phyloP scores from a whole-genome alignment of 2,329 filamentous ascomycete species.

The Akanthomyces uredinophilus region DNA sequence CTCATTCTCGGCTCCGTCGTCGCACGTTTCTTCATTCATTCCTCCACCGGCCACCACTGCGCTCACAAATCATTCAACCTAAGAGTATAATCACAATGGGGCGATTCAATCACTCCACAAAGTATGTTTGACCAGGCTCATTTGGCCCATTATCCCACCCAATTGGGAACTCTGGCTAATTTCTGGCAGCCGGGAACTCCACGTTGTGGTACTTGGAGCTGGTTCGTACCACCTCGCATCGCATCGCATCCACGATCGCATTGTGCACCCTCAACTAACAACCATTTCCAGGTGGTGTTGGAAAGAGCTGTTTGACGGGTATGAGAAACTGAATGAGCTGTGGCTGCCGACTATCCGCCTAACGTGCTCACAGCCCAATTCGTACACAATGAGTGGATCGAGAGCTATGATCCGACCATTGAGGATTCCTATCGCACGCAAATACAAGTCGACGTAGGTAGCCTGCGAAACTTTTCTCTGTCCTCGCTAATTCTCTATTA shows the following conservation, averaged over 20 bases:
- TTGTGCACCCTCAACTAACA: slow-evolving; percentile 13
- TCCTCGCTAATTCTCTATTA: slow-evolving; percentile 28
- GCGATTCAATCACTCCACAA: slow-evolving; percentile 13
- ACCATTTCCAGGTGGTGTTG: slow-evolving; percentile 65
- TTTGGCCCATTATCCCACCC: neutral
- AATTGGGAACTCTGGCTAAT: slow-evolving; percentile 17
- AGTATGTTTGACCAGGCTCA: neutral
- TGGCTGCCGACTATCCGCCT: neutral
- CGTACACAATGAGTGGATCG: slow-evolving; percentile 91
- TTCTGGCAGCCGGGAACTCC: slow-evolving; percentile 62
- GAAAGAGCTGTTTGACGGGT: slow-evolving; percentile 91
- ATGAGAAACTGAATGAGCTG: slow-evolving; percentile 24
- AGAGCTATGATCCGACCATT: slow-evolving; percentile 76
- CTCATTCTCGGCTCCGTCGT: neutral
- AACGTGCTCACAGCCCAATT: slow-evolving; percentile 64
- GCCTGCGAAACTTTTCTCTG: neutral
- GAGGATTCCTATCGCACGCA: slow-evolving; percentile 74
- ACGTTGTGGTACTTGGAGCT: slow-evolving; percentile 77
- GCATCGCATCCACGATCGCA: slow-evolving; percentile 26
- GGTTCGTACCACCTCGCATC: slow-evolving; percentile 44
- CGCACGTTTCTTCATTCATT: neutral
- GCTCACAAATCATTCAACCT: neutral
- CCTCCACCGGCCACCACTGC: neutral
- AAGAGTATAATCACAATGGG: slow-evolving; percentile 1
- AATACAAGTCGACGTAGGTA: slow-evolving; percentile 75